These are phyloP conservation scores for Globisporangium solare DNA, from an alignment of 352 stramenopile genomes.

Conservation along the genomic window DNA sequence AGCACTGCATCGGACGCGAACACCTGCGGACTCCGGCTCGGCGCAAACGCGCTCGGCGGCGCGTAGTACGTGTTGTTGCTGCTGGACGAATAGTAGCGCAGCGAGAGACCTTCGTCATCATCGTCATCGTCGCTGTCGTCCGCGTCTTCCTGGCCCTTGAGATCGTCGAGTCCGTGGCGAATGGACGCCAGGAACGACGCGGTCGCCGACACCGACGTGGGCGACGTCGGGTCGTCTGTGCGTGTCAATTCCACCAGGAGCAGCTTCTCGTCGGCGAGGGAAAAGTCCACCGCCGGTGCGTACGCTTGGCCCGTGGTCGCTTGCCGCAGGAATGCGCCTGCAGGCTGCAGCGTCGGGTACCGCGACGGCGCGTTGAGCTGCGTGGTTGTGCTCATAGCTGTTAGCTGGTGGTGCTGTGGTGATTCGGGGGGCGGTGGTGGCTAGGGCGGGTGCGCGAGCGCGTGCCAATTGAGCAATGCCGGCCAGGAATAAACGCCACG, in stretches of 20 bases:
- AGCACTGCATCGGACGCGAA: not conserved
- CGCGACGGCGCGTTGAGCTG: slow-evolving; percentile 4
- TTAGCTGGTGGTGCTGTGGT: not conserved
- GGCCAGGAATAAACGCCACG: too few relatives aligned
- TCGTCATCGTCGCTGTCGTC: slow-evolving; percentile 14
- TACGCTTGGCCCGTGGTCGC: not conserved
- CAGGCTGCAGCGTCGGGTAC: slow-evolving; percentile 15
- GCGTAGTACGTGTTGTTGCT: slow-evolving; percentile 18
- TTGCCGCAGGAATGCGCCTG: slow-evolving; percentile 17
- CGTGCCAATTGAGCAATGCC: slow-evolving; percentile 14
- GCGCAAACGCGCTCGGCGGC: slow-evolving; percentile 7
- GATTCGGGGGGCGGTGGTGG: too few relatives aligned
- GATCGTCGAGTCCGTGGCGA: slow-evolving; percentile 14
- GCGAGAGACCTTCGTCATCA: slow-evolving; percentile 6
- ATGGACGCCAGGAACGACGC: slow-evolving; percentile 20
- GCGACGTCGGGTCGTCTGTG: slow-evolving; percentile 9
- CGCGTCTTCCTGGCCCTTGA: slow-evolving; percentile 8
- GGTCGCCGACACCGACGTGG: slow-evolving; percentile 9
- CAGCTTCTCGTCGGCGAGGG: too few relatives aligned
- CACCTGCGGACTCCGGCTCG: not conserved
- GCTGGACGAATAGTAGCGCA: slow-evolving; percentile 15
- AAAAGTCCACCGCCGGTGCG: too few relatives aligned
- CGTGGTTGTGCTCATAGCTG: not conserved
- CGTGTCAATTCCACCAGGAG: not conserved
- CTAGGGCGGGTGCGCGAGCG: not conserved